Percentiles rank a stretch among this genome's conserved stretches.
These are phyloP conservation scores for Rubus idaeus DNA, from an alignment of 306 rosid genomes.

Conservation along the genomic window DNA sequence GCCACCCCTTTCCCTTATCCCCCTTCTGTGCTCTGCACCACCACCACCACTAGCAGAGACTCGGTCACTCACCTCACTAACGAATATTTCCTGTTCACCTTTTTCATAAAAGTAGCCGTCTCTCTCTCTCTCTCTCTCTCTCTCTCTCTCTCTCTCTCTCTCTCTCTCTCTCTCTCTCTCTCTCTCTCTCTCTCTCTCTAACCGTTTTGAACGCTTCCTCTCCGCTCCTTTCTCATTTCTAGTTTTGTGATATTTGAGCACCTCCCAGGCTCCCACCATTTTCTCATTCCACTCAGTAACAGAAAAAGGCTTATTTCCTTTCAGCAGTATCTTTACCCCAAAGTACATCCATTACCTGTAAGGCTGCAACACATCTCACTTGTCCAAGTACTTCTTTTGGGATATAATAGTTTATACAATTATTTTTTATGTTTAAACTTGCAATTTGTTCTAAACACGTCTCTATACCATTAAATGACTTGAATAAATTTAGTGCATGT, in stretches of 20 bases:
- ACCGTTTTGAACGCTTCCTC: not conserved
- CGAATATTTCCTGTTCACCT: not conserved
- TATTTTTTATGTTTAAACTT: too few species aligned
- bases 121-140: not conserved
- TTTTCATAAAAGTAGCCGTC: not conserved
- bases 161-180: not conserved
- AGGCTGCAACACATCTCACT: too few species aligned
- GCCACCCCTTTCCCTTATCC: conserved; percentile 15
- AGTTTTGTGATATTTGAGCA: not conserved
- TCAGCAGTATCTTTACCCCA: not conserved
- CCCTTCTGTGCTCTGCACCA: not conserved
- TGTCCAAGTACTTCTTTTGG: not conserved
- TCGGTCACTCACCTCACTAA: not conserved
- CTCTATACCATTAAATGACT: too few species aligned
- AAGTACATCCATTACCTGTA: not conserved
- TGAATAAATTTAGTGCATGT: too few species aligned
- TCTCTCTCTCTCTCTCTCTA: too few species aligned
- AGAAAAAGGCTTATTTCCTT: not conserved
- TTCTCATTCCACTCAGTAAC: not conserved
- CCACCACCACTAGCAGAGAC: not conserved
- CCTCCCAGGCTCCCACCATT: not conserved
- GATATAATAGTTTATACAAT: too few species aligned
- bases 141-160: not conserved
- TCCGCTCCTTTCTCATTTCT: not conserved
- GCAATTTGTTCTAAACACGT: too few species aligned